phyloP scores from a whole-genome alignment of 2,329 filamentous ascomycete genomes.

The Phyllosticta citrichinensis region DNA sequence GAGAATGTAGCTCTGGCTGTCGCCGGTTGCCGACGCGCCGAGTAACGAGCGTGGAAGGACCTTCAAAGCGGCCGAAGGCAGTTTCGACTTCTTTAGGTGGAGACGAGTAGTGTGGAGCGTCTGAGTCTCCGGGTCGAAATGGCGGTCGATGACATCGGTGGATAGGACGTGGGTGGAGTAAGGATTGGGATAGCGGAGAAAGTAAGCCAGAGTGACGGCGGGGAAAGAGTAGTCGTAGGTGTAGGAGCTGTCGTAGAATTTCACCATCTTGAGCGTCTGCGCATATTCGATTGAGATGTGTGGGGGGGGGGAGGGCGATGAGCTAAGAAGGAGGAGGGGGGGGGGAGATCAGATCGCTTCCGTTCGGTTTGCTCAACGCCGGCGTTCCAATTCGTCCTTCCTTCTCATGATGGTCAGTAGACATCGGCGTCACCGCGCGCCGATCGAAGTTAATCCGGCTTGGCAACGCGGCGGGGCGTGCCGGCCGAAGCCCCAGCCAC shows the following conservation, averaged over 20 bases:
- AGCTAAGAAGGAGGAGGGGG: background rate
- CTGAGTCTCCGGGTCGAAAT: slow-evolving; percentile 63
- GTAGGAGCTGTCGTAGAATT: slow-evolving; percentile 49
- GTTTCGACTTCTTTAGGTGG: slow-evolving; percentile 70
- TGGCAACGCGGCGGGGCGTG: no score
- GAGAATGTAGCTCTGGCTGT: slow-evolving; percentile 69
- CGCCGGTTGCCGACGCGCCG: slow-evolving; percentile 47
- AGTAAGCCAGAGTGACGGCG: slow-evolving; percentile 79
- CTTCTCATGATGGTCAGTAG: slow-evolving; percentile 9
- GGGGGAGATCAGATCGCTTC: background rate
- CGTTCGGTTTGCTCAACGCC: background rate
- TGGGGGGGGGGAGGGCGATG: background rate
- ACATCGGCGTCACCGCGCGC: slow-evolving; percentile 1
- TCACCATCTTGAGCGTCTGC: slow-evolving; percentile 33
- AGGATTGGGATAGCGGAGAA: slow-evolving; percentile 79
- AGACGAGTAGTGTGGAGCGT: slow-evolving; percentile 69
- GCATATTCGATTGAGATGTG: slow-evolving; percentile 4
- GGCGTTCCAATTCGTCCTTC: slow-evolving; percentile 1
- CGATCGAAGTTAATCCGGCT: background rate
- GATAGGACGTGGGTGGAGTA: slow-evolving; percentile 74
- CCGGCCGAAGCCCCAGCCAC: background rate
- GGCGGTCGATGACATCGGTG: slow-evolving; percentile 69
- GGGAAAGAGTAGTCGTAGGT: slow-evolving; percentile 73
- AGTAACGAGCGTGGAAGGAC: slow-evolving; percentile 61
- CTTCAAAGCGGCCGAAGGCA: slow-evolving; percentile 65